phyloP scores from a whole-genome alignment of 169 alveolate genomes.

The Besnoitia besnoiti region DNA sequence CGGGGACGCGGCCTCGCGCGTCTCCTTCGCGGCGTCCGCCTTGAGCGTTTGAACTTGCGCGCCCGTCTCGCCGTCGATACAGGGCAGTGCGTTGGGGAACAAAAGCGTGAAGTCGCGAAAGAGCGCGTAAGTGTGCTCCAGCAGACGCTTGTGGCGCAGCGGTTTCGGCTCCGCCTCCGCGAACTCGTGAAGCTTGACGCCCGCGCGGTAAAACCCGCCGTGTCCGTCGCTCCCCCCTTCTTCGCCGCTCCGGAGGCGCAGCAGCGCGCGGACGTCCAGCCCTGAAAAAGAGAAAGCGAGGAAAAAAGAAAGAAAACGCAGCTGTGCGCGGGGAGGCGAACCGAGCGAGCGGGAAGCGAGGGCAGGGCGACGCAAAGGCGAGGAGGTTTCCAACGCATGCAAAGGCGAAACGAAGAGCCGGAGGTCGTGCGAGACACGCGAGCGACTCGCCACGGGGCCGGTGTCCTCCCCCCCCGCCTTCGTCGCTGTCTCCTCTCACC shows the following conservation, averaged over 20 bases:
- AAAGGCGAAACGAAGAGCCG: no score
- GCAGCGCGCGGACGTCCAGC: background rate
- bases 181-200: background rate
- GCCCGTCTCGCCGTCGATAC: background rate
- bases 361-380: background rate
- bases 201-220: background rate
- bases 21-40: background rate
- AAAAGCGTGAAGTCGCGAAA: background rate
- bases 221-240: no score
- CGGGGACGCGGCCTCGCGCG: no score
- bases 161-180: background rate
- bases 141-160: background rate
- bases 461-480: no score
- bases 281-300: background rate
- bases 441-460: no score
- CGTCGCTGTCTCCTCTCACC: no score
- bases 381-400: no score
- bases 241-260: background rate
- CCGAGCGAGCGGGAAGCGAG: background rate
- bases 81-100: background rate
- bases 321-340: background rate
- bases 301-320: background rate
- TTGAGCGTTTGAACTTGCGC: no score
- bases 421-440: no score
- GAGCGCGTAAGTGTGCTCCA: background rate